Percentiles rank a stretch among this genome's conserved stretches.
These are phyloP conservation scores for Lecanosticta acicola DNA, from an alignment of 2,329 filamentous ascomycete species.

Conservation along the genomic window DNA sequence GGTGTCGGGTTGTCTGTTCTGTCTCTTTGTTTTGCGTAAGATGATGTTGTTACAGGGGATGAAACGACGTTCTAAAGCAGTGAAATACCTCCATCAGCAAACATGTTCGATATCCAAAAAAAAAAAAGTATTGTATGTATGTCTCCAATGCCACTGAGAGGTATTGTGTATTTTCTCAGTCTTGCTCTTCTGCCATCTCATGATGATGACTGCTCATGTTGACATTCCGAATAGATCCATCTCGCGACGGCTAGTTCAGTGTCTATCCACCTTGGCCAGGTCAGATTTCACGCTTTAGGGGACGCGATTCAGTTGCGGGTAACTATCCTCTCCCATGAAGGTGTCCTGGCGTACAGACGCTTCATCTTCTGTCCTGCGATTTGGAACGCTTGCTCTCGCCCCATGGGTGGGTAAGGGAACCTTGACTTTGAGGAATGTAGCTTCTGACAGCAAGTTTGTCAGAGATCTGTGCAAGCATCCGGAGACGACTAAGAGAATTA, in stretches of 20 bases:
- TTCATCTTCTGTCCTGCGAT: neutral
- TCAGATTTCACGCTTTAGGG: slow-evolving; percentile 1
- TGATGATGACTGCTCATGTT: too few relatives aligned
- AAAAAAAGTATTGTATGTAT: too few relatives aligned
- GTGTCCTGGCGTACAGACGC: neutral
- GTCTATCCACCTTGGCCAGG: too few relatives aligned
- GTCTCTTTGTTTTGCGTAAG: too few relatives aligned
- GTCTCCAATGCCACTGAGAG: neutral
- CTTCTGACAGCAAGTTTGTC: neutral
- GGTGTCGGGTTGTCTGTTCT: too few relatives aligned
- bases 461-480: slow-evolving; percentile 4
- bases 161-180: too few relatives aligned
- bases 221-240: neutral
- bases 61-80: too few relatives aligned
- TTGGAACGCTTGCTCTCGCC: neutral
- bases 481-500: neutral
- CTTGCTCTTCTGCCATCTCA: too few relatives aligned
- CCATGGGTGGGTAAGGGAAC: slow-evolving; percentile 1
- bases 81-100: too few relatives aligned
- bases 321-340: neutral
- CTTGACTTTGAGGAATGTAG: neutral
- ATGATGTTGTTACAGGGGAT: too few relatives aligned
- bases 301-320: neutral
- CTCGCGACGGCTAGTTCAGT: neutral
- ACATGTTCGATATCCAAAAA: too few relatives aligned